phyloP scores from a whole-genome alignment of 257 asterid species.

The Osmanthus fragrans region DNA sequence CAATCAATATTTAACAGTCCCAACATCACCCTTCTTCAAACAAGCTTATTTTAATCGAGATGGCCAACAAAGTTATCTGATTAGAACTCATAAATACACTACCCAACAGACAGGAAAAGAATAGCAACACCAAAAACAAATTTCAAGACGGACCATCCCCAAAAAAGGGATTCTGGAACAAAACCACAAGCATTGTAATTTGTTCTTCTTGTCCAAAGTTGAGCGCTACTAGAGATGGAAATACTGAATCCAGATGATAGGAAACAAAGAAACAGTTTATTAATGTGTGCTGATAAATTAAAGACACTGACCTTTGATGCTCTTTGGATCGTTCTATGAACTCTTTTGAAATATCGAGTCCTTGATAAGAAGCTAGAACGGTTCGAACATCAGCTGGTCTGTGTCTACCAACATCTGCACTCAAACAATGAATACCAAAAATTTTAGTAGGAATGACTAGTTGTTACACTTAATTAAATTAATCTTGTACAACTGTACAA shows the following conservation, averaged over 20 bases:
- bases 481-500: not conserved
- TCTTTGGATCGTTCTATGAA: conserved; percentile 81
- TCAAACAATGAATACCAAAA: conserved; percentile 19
- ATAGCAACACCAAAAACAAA: not conserved
- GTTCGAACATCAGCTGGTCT: conserved; percentile 81
- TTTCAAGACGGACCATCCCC: not conserved
- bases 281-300: not conserved
- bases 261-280: not conserved
- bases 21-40: not conserved
- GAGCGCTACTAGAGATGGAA: not conserved
- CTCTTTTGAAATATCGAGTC: conserved; percentile 80
- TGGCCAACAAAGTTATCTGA: not conserved
- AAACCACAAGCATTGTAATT: not conserved
- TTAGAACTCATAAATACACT: not conserved
- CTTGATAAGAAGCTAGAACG: conserved; percentile 82
- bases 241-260: not conserved
- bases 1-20: not conserved
- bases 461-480: conserved; percentile 20
- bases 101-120: not conserved
- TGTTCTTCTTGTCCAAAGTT: not conserved
- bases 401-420: conserved; percentile 72
- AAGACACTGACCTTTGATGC: conserved; percentile 54
- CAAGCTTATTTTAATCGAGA: not conserved
- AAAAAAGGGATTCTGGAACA: not conserved
- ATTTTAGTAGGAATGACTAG: not conserved